These are phyloP conservation scores for Afroboletus lepidellus DNA, from an alignment of 1,284 basidiomycete genomes.

Conservation along the genomic window DNA sequence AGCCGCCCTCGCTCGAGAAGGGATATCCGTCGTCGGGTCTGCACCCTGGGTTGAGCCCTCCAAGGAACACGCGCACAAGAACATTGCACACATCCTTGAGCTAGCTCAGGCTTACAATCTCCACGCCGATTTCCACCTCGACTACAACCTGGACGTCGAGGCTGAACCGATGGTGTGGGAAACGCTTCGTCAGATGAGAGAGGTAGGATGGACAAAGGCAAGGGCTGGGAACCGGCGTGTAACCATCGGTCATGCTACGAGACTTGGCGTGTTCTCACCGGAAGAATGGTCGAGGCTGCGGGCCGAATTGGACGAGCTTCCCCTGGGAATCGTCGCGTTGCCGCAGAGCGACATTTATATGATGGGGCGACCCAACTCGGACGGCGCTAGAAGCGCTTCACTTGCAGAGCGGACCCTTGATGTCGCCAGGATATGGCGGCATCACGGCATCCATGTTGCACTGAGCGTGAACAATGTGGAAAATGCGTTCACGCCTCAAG, in stretches of 20 bases:
- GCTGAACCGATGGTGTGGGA: constrained; percentile 55
- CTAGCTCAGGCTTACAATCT: constrained; percentile 41
- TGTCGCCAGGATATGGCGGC: constrained; percentile 44
- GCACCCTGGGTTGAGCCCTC: constrained; percentile 63
- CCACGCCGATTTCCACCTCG: constrained; percentile 63
- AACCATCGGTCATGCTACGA: constrained; percentile 60
- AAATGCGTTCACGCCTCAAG: constrained; percentile 69
- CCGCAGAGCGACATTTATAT: constrained; percentile 68
- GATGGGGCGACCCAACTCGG: constrained; percentile 45
- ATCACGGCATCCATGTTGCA: constrained; percentile 48
- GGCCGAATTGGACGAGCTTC: constrained; percentile 39
- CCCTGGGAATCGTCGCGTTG: constrained; percentile 53
- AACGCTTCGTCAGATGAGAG: constrained; percentile 43
- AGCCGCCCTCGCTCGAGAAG: constrained; percentile 36
- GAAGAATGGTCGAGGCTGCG: constrained; percentile 45
- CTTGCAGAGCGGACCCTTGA: constrained; percentile 52
- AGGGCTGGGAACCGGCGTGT: constrained; percentile 35
- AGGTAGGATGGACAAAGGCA: constrained; percentile 22
- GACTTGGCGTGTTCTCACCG: constrained; percentile 49
- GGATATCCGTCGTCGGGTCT: constrained; percentile 54
- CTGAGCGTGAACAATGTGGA: constrained; percentile 64
- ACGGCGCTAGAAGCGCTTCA: constrained; percentile 27
- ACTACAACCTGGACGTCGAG: constrained; percentile 56
- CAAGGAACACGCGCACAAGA: constrained; percentile 45
- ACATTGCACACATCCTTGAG: constrained; percentile 51